These are phyloP conservation scores for Phytophthora fragariaefolia DNA, from an alignment of 352 stramenopile genomes.

Conservation along the genomic window DNA sequence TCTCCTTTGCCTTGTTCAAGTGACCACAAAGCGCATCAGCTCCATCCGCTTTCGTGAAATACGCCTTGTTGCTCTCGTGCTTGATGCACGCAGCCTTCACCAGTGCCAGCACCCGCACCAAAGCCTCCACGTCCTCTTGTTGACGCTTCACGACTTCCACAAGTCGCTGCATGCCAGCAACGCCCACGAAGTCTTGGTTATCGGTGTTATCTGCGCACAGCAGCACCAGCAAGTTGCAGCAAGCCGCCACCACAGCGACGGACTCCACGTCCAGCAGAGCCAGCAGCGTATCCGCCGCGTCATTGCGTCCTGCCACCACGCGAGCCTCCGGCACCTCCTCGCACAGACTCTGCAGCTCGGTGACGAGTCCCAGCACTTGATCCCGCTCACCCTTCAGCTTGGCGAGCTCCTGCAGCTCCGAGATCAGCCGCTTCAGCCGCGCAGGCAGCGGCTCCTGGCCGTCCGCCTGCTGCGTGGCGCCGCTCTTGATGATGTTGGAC, in stretches of 20 bases:
- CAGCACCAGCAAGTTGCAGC: conserved; percentile 34
- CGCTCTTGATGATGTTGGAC: conserved; percentile 80
- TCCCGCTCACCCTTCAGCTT: conserved; percentile 7
- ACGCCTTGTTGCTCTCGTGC: conserved; percentile 74
- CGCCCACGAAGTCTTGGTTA: conserved; percentile 72
- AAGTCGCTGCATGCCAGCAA: conserved; percentile 48
- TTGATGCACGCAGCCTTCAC: conserved; percentile 59
- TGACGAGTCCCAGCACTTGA: conserved; percentile 30
- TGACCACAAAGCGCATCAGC: conserved; percentile 46
- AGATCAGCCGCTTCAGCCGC: conserved; percentile 48
- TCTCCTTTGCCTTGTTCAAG: conserved; percentile 34
- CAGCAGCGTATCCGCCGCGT: conserved; percentile 58
- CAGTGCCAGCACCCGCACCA: conserved; percentile 38
- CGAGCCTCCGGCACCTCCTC: conserved; percentile 58
- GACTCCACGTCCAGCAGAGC: conserved; percentile 36
- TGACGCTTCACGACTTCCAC: conserved; percentile 25
- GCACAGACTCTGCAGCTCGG: conserved; percentile 44
- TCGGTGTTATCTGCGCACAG: conserved; percentile 58
- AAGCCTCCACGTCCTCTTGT: conserved; percentile 15
- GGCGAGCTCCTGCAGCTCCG: conserved; percentile 26
- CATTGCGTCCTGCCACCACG: conserved; percentile 65
- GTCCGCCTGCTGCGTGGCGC: not conserved
- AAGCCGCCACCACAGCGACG: conserved; percentile 14
- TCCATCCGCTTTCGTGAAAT: conserved; percentile 61
- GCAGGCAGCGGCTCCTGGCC: conserved; percentile 27